A percentile compares a stretch with the other conserved stretches of the same genome.
These are phyloP conservation scores for Chaetomium fimeti DNA, from an alignment of 495 filamentous ascomycete species.

Conservation along the genomic window DNA sequence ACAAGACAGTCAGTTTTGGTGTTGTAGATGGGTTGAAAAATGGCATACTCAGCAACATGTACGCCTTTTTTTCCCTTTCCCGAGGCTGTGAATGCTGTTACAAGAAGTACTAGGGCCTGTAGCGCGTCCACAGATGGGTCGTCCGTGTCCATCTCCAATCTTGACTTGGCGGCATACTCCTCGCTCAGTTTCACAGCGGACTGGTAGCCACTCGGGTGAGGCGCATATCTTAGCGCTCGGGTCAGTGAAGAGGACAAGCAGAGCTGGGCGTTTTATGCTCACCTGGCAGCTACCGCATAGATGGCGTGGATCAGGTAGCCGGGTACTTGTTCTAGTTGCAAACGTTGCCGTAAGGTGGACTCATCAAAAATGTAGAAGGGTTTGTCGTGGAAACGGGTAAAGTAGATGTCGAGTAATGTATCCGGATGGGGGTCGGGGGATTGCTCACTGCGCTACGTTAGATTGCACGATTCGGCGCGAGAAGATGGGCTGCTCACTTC, in stretches of 20 bases:
- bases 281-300: conserved; percentile 70
- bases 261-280: conserved; percentile 18
- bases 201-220: conserved; percentile 59
- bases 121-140: conserved; percentile 73
- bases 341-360: conserved; percentile 61
- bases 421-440: conserved; percentile 52
- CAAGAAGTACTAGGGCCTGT: conserved; percentile 73
- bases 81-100: conserved; percentile 68
- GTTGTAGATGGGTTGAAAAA: background rate
- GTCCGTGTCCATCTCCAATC: conserved; percentile 69
- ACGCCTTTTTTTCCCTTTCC: conserved; percentile 80
- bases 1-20: background rate
- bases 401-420: conserved; percentile 70
- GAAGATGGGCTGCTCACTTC: conserved; percentile 5
- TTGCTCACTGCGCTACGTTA: conserved; percentile 34
- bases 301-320: conserved; percentile 65
- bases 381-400: conserved; percentile 71
- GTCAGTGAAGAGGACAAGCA: background rate
- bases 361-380: conserved; percentile 79
- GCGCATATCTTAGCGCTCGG: conserved; percentile 57
- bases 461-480: background rate
- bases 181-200: conserved; percentile 59
- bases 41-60: conserved; percentile 72
- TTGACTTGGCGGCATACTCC: conserved; percentile 65
- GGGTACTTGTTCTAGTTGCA: conserved; percentile 65